These are phyloP conservation scores for Alisma plantagoaquatica DNA, from an alignment of 106 monocot genomes.

Conservation along the genomic window DNA sequence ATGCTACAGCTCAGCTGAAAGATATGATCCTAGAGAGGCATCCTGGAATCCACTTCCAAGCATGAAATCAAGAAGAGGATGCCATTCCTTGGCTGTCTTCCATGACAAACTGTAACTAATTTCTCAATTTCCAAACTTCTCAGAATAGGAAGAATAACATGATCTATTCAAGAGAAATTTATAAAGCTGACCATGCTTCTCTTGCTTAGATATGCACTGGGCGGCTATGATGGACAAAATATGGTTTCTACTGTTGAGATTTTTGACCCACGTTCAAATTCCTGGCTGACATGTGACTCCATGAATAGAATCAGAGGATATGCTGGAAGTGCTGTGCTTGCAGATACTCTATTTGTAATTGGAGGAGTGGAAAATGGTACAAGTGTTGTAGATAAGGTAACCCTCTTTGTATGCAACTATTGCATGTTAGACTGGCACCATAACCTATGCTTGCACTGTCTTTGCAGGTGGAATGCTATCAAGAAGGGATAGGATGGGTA, in stretches of 20 bases:
- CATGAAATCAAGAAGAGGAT: constrained; percentile 49
- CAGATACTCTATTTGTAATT: constrained; percentile 28
- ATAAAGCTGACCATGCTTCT: neutral
- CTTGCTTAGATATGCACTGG: constrained; percentile 44
- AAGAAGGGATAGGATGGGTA: constrained; percentile 41
- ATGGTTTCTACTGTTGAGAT: constrained; percentile 57
- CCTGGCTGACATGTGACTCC: constrained; percentile 39
- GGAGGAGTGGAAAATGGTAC: constrained; percentile 37
- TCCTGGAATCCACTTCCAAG: constrained; percentile 47
- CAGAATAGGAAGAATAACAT: no score
- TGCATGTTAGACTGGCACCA: neutral
- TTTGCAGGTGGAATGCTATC: constrained; percentile 64
- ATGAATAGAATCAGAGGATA: constrained; percentile 57
- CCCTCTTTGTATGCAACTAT: neutral
- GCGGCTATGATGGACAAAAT: constrained; percentile 41
- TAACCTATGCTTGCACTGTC: neutral
- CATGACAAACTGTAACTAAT: constrained; percentile 49
- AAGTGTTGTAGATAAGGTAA: constrained; percentile 32
- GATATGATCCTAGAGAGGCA: constrained; percentile 53
- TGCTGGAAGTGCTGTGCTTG: constrained; percentile 30
- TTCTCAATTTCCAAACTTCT: no score
- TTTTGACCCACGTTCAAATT: constrained; percentile 48
- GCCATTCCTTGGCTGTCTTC: constrained; percentile 47
- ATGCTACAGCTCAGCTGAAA: constrained; percentile 59
- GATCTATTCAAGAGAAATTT: no score